Evolutionary conservation across 441 rosid species (phyloP), one percentile per base, ranked within the genome.

Genomic region (Theobroma grandiflorum): DNA sequence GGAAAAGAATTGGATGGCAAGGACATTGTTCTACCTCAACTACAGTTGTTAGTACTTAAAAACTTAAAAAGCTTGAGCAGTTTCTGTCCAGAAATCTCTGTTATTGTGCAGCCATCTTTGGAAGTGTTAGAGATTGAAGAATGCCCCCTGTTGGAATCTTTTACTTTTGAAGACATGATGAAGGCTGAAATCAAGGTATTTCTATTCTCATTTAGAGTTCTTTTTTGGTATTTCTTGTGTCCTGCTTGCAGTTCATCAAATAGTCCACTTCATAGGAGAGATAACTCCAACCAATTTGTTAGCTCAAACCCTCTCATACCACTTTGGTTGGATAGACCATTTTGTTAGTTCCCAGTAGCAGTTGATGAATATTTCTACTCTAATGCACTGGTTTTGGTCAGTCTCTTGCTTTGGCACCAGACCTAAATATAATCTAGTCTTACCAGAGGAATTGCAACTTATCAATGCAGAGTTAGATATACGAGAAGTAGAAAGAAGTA

Each of bases 111-210:
- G 47, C 47, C 22, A 71, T 47, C 15, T 50, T 52, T 71, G 75
- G 42, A 71, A 71, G 43, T 14, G 22, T 71, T 33, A 49, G 22
- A 47, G 16, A 43, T 71, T 45, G 75, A 71, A 33, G 43, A 71
- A 47, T 71, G 61, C 9, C 22, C 42, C 12, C 12, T 40, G 2
- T 16, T 71, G 61, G 38, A 22, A 9, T 8, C 26, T 49, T 31
- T 35, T 31, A 11, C 3, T 26, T 3, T 71, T 71, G 15, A 71
- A 47, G 43, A 26, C 3, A 50, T 15, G 42, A 22, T 0, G 12
- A 47, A 10, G 4, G 55, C 35, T 70, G 22, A 11, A 2, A 10
- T 50, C 11, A 35, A 50, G 72, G 43, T 71, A 71, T 1, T 71
- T 50, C 7, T 52, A 0, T 9, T 37, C 71, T 66, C 1, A 35